These are phyloP conservation scores for Tolypocladium album DNA, from an alignment of 2,329 filamentous ascomycete species.

Conservation along the genomic window DNA sequence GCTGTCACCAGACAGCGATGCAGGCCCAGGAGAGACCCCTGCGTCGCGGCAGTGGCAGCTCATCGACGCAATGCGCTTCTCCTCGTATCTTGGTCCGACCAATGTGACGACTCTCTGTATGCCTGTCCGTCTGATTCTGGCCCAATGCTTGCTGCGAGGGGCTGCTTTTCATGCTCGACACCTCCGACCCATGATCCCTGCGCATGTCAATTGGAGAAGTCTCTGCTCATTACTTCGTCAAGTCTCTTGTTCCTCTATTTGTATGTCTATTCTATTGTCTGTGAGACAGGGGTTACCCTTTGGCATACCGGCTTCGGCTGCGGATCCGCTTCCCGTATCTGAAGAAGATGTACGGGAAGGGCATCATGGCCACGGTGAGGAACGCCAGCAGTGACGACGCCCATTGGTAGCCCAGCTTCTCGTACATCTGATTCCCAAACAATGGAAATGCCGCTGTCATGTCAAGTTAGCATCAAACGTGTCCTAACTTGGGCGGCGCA, in stretches of 20 bases:
- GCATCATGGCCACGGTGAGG: conserved; percentile 49
- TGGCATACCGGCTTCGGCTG: conserved; percentile 42
- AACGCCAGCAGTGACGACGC: conserved; percentile 52
- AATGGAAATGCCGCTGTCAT: conserved; percentile 58
- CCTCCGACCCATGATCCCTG: neutral
- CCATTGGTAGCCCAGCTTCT: conserved; percentile 60
- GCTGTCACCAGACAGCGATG: neutral
- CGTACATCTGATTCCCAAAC: conserved; percentile 66
- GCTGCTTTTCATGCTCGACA: neutral
- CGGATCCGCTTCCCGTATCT: conserved; percentile 47
- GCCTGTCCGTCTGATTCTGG: neutral
- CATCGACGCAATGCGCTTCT: neutral
- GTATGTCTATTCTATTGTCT: neutral
- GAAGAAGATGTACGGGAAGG: conserved; percentile 55
- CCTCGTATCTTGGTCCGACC: neutral
- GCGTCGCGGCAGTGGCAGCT: conserved; percentile 1
- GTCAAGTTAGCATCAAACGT: conserved; percentile 5
- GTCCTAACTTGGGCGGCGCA: neutral
- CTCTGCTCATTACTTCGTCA: neutral
- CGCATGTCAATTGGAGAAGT: neutral
- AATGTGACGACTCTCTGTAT: neutral
- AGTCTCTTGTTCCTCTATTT: neutral
- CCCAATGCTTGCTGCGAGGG: neutral
- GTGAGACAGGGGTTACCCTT: conserved; percentile 7
- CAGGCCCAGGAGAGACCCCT: neutral